Evolutionary conservation across 2,329 filamentous ascomycete genomes (phyloP).

Genomic region (Ascochyta viciae-villosae): DNA sequence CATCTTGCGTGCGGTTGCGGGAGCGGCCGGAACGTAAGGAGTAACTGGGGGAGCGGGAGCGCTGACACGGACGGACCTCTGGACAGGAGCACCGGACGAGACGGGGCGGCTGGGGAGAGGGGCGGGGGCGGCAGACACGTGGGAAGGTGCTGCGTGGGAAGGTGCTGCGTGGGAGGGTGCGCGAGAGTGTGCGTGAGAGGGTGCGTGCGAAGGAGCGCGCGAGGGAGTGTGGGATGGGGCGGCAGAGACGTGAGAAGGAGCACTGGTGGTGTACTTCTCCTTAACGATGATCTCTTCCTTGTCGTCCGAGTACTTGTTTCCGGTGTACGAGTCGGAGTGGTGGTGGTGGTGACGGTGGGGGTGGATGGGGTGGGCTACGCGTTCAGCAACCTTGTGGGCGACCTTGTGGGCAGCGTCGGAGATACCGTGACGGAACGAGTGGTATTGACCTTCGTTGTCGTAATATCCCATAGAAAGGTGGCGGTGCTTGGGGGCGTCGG

Average conservation of each 20-base stretch:
- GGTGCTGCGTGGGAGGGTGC: conserved; percentile 9
- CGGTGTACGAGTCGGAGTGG: conserved; percentile 46
- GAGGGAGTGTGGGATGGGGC: conserved; percentile 14
- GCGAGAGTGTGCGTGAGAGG: too few relatives aligned
- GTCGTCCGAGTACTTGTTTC: conserved; percentile 42
- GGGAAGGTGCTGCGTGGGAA: conserved; percentile 8
- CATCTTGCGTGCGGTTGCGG: conserved; percentile 46
- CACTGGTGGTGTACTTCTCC: conserved; percentile 50
- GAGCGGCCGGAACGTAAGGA: conserved; percentile 26
- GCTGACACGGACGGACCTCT: conserved; percentile 38
- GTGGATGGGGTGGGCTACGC: conserved; percentile 69
- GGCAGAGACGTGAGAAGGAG: conserved; percentile 33
- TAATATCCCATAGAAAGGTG: conserved; percentile 78
- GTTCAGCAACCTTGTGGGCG: conserved; percentile 60
- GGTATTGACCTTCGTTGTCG: conserved; percentile 79
- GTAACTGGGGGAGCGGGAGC: conserved; percentile 74
- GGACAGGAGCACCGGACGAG: conserved; percentile 48
- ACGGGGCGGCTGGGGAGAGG: conserved; percentile 42
- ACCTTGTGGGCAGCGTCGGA: conserved; percentile 65
- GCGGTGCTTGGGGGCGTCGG: conserved; percentile 58
- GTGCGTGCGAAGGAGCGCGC: background rate
- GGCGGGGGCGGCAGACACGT: conserved; percentile 33
- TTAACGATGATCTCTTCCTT: conserved; percentile 58
- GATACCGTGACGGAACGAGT: conserved; percentile 75
- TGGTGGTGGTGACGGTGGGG: conserved; percentile 61